Evolutionary conservation across 495 filamentous ascomycete genomes (phyloP).

Genomic region (Penicillium daleae): DNA sequence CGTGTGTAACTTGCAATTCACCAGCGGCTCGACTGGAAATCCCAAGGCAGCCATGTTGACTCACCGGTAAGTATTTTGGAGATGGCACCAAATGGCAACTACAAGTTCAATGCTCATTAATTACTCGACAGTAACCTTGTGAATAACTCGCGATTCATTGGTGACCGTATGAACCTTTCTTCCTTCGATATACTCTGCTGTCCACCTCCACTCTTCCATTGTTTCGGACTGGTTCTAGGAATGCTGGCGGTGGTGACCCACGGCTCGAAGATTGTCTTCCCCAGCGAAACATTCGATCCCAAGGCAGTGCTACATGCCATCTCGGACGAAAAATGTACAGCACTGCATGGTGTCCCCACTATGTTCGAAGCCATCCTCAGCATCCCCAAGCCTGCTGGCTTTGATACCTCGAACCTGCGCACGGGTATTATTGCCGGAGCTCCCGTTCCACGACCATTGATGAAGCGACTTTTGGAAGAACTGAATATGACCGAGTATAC

Average conservation of each 20-base stretch:
- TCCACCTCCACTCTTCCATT: conserved; percentile 73
- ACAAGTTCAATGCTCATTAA: conserved; percentile 7
- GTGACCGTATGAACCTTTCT: conserved; percentile 66
- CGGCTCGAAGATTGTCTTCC: conserved; percentile 68
- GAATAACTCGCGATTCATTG: conserved; percentile 72
- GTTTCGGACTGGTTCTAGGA: conserved; percentile 73
- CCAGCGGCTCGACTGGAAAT: conserved; percentile 69
- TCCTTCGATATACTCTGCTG: conserved; percentile 68
- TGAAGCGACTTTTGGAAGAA: conserved; percentile 62
- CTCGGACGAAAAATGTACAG: conserved; percentile 66
- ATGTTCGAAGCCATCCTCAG: conserved; percentile 71
- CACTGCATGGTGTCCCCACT: conserved; percentile 70
- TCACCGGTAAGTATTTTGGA: conserved; percentile 55
- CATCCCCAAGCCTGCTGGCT: conserved; percentile 52
- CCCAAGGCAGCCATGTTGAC: conserved; percentile 79
- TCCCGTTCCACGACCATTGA: conserved; percentile 65
- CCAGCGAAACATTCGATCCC: conserved; percentile 65
- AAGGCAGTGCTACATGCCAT: conserved; percentile 61
- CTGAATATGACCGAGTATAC: conserved; percentile 72
- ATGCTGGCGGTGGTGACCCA: conserved; percentile 69
- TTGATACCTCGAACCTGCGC: conserved; percentile 53
- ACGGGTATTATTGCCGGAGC: conserved; percentile 73
- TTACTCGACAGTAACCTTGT: conserved; percentile 59
- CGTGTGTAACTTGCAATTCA: conserved; percentile 73
- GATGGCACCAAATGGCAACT: neutral